phyloP scores from a whole-genome alignment of 78 protist genomes.

The Dictyostelium discoideum region dicty_2.7 NC_007089.4:3173001-3173500 shows the following conservation, averaged over 20 bases:
- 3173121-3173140: no score
- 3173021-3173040: no score
- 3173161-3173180: no score
- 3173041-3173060: no score
- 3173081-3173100: no score
- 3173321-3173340: background rate
- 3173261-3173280: background rate
- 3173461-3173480: constrained; percentile 3
- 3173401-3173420: constrained; percentile 17
- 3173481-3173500: constrained; percentile 7
- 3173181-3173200: no score
- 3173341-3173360: background rate
- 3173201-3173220: no score
- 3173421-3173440: background rate
- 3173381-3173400: constrained; percentile 27
- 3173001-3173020: no score
- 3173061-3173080: no score
- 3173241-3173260: background rate
- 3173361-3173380: background rate
- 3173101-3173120: no score
- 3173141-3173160: no score
- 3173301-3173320: background rate
- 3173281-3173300: background rate
- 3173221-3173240: background rate
- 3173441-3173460: background rate